Evolutionary conservation across 2,329 filamentous ascomycete genomes (phyloP), one percentile per base, ranked within the genome.

Genomic region (Pestalotiopsis sp.): DNA sequence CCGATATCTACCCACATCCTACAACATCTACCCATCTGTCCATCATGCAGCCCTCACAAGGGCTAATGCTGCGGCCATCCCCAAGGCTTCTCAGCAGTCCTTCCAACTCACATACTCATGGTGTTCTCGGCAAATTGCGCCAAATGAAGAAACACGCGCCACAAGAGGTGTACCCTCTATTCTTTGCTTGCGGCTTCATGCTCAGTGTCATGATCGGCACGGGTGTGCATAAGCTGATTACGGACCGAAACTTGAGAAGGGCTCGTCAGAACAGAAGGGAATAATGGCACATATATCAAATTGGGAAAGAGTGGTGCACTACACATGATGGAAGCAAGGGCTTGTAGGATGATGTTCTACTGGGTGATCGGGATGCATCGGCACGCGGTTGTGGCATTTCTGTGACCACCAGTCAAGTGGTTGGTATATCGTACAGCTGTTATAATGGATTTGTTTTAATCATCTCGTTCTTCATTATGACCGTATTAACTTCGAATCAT

Each of bases 171-270:
- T 67, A 59, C 20, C 65, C 65, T n/a, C 27, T 67, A 7, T 67
- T 67, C 56, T 67, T 67, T 38, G 65, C 65, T 14, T 67, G 65
- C n/a, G 56, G 65, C 12, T 67, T 67, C 65, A 67, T 67, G 65
- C 36, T 67, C 17, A 67, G 52, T 4, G 65, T 67, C 65, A 67
- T 67, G 65, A 38, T 67, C 36, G 59, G 52, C 27, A 67, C 65
- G 65, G 65, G 27, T 4, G 36, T 67, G 31, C 56, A 60, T 23
- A 67, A 60, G 31, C 27, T 67, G 52, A 25, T 59, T 14, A 66
- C 64, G 45, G 64, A 66, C 31, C 64, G 64, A 13, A 66, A 66
- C 45, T 36, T 67, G 36, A 39, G 65, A 4, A 52, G 56, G 20
- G 65, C 52, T 23, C 41, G 49, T 27, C 64, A 66, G 5, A 57